Evolutionary conservation across 352 stramenopile genomes (phyloP), one percentile per base, ranked within the genome.

Genomic region (Aphanomyces stellatus): DNA sequence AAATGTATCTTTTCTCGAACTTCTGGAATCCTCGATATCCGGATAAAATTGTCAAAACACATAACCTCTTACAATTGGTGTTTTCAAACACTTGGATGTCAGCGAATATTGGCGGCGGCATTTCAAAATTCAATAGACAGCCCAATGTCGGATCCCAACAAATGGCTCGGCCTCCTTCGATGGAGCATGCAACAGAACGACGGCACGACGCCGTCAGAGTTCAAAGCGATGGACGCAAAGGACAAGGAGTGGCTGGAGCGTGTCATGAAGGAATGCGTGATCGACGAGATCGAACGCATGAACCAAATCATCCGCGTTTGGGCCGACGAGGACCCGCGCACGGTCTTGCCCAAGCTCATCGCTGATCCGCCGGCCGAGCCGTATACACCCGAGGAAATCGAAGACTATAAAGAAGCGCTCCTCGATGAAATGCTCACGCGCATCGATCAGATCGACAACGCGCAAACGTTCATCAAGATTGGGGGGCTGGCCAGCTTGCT

Each of bases 381-480:
- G 3, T 71, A 75, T 2, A 78, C 78, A 28, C 71, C 76, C 17
- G 78, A 92, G 34, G 84, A 93, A 56, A 74, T 95, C 24, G 81
- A 74, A 25, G 71, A 85, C 55, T 95, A 95, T 74, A 88, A 90
- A 64, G 84, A 95, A 56, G 71, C 65, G 24, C 73, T 95, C 53
- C 74, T 95, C 30, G 86, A 95, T 63, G 86, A 95, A 69, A 76
- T 95, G 62, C 74, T 95, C 69, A 85, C 78, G 59, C 82, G 84
- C 65, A 84, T 95, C 25, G 86, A 93, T 72, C 84, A 95, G 75
- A 90, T 95, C 53, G 86, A 95, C 75, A 93, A 90, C 37, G 84
- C 86, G 34, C 87, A 89, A 74, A 93, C 91, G 76, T 92, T 95
- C 46, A 75, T 85, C 69, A 95, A 95, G 74, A 89, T 89, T 79